A percentile compares a stretch with the other conserved stretches of the same genome.
Evolutionary conservation across 78 protist genomes (phyloP).

Genomic region (Monocercomonoides exilis): DNA sequence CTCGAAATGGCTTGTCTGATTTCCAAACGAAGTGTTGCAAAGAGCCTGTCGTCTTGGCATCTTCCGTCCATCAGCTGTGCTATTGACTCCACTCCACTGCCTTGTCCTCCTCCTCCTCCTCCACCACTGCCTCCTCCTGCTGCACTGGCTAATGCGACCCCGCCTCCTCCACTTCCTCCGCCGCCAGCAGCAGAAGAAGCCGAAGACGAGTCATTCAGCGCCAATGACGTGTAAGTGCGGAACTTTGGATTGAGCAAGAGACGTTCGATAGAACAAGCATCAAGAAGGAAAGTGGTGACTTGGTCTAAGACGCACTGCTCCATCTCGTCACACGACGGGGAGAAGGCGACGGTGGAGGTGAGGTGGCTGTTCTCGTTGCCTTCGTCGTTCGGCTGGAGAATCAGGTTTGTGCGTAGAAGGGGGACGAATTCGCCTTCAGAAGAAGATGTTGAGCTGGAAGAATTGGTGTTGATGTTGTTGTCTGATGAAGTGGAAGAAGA

Average conservation of each 20-base stretch:
- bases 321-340: not conserved
- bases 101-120: no score
- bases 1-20: not conserved
- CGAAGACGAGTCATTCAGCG: not conserved
- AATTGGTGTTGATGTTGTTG: no score
- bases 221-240: not conserved
- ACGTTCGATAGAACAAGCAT: not conserved
- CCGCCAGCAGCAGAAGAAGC: not conserved
- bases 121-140: no score
- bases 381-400: not conserved
- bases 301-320: not conserved
- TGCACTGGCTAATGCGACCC: no score
- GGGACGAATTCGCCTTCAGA: not conserved
- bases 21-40: not conserved
- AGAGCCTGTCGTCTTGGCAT: constrained; percentile 2
- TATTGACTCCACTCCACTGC: no score
- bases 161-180: no score
- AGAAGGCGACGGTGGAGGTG: not conserved
- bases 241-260: not conserved
- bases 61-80: not conserved
- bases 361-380: not conserved
- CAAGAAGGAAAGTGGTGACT: not conserved
- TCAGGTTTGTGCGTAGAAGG: not conserved
- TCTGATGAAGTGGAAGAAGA: no score
- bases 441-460: no score